Evolutionary conservation across 2,329 filamentous ascomycete species (phyloP).

Genomic region (Karstenula rhodostoma): DNA sequence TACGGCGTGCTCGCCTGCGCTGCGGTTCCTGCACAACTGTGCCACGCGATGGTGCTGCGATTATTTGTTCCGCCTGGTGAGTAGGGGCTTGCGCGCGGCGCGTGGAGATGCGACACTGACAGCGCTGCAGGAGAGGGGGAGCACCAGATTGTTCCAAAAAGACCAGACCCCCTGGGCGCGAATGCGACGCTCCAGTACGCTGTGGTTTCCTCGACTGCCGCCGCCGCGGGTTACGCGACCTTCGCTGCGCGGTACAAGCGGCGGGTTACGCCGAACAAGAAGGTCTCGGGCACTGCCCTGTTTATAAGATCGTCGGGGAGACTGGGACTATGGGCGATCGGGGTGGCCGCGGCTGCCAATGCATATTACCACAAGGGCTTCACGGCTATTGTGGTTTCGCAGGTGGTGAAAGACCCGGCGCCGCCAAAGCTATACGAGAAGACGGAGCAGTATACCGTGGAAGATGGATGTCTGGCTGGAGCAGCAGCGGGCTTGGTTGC

Average conservation of each 20-base stretch:
- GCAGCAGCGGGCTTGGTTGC: slow-evolving; percentile 33
- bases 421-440: slow-evolving; percentile 36
- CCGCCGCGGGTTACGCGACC: slow-evolving; percentile 37
- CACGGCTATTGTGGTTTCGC: slow-evolving; percentile 22
- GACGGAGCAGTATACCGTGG: slow-evolving; percentile 33
- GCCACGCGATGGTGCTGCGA: slow-evolving; percentile 33
- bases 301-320: slow-evolving; percentile 35
- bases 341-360: slow-evolving; percentile 33
- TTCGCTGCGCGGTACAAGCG: slow-evolving; percentile 28
- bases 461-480: slow-evolving; percentile 37
- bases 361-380: slow-evolving; percentile 36
- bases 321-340: slow-evolving; percentile 29
- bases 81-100: slow-evolving; percentile 2
- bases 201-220: slow-evolving; percentile 33
- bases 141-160: slow-evolving; percentile 32
- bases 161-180: slow-evolving; percentile 38
- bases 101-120: slow-evolving; percentile 15
- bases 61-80: slow-evolving; percentile 40
- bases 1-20: neutral
- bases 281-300: slow-evolving; percentile 25
- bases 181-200: slow-evolving; percentile 39
- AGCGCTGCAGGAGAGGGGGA: slow-evolving; percentile 35
- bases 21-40: neutral
- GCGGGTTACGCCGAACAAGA: slow-evolving; percentile 19
- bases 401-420: slow-evolving; percentile 19